Percentiles rank a stretch among this genome's conserved stretches.
phyloP scores from a whole-genome alignment of 257 asterid genomes.

The Marsdenia floribunda region DNA sequence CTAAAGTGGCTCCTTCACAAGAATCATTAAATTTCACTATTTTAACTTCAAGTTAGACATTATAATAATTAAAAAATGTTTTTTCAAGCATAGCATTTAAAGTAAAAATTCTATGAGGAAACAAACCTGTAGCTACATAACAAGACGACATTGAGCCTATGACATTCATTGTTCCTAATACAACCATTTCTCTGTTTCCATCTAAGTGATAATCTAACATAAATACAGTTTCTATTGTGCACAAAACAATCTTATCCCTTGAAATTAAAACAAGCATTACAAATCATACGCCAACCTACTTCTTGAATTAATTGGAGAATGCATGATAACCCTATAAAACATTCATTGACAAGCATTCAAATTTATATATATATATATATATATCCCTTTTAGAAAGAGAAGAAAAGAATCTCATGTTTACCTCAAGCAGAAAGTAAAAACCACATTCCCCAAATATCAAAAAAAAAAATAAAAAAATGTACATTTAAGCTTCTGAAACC shows the following conservation, averaged over 20 bases:
- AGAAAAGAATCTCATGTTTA: not conserved
- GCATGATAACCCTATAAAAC: not conserved
- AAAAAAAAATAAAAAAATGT: too few species aligned
- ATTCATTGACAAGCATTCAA: not conserved
- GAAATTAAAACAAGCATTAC: not conserved
- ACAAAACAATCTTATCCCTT: not conserved
- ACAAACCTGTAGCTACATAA: slow-evolving; percentile 60
- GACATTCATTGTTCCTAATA: slow-evolving; percentile 68
- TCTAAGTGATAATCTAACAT: slow-evolving; percentile 47
- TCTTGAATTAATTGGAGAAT: not conserved
- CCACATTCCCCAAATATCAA: too few species aligned
- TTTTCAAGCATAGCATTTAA: not conserved
- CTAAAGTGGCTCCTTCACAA: not conserved
- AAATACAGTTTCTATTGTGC: not conserved
- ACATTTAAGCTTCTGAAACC: not conserved
- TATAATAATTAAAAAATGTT: not conserved
- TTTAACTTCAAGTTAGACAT: not conserved
- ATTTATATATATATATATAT: too few species aligned
- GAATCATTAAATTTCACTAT: not conserved
- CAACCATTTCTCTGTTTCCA: slow-evolving; percentile 81
- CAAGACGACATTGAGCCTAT: slow-evolving; percentile 74
- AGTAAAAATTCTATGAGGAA: not conserved
- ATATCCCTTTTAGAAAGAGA: not conserved
- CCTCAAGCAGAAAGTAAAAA: not conserved
- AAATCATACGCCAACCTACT: not conserved